Conservation (phyloP, 1,284 basidiomycete species). For the Caloboletus inedulis region DNA sequence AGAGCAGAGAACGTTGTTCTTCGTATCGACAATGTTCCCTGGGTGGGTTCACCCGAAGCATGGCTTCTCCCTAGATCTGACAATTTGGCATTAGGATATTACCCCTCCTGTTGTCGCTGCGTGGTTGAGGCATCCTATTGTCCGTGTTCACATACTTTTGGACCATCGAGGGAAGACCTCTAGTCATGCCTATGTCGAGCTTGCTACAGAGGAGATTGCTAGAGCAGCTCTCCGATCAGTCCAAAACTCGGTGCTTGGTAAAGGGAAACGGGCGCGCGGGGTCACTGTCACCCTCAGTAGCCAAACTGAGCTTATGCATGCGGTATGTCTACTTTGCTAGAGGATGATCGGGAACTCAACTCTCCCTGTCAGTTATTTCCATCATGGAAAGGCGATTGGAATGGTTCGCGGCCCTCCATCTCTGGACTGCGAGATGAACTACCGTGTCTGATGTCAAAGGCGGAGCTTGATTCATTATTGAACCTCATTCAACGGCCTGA, state of each 20-base stretch:
- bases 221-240: conserved; percentile 63
- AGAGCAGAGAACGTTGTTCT: conserved; percentile 55
- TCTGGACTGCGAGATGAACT: conserved; percentile 54
- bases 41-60: conserved; percentile 49
- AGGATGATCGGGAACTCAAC: conserved; percentile 6
- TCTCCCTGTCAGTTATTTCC: conserved; percentile 60
- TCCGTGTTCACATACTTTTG: conserved; percentile 69
- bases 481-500: conserved; percentile 72
- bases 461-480: conserved; percentile 59
- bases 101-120: conserved; percentile 65
- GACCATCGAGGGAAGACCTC: conserved; percentile 77
- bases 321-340: conserved; percentile 43
- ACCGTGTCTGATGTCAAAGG: conserved; percentile 60
- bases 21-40: conserved; percentile 80
- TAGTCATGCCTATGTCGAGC: conserved; percentile 77
- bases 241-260: conserved; percentile 65
- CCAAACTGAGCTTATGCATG: conserved; percentile 74
- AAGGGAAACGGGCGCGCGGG: conserved; percentile 69
- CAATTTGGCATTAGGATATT: conserved; percentile 55
- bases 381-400: conserved; percentile 73
- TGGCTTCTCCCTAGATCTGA: conserved; percentile 5
- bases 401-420: conserved; percentile 62
- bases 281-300: conserved; percentile 76
- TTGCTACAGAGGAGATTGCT: conserved; percentile 55
- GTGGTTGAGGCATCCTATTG: conserved; percentile 67